phyloP scores from a whole-genome alignment of 2,329 filamentous ascomycete genomes.

The Pseudopyrenochaeta lycopersici region DNA sequence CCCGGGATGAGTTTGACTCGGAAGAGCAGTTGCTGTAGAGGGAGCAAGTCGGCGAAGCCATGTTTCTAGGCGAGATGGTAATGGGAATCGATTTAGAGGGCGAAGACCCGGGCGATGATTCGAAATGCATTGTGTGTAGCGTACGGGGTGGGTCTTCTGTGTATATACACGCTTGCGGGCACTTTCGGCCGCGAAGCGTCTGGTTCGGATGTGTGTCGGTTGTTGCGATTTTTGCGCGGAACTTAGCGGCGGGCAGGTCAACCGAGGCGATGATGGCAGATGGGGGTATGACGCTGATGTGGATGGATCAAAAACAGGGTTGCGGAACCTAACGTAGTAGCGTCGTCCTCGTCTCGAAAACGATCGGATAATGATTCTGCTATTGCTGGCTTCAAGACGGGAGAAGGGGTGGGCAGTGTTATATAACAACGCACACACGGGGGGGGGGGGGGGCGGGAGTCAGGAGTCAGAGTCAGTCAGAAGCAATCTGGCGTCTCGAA shows the following conservation, averaged over 20 bases:
- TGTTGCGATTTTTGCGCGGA: neutral
- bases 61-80: slow-evolving; percentile 44
- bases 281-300: slow-evolving; percentile 37
- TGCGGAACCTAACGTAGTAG: slow-evolving; percentile 25
- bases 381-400: slow-evolving; percentile 15
- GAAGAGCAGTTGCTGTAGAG: slow-evolving; percentile 48
- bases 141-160: slow-evolving; percentile 34
- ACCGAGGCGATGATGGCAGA: slow-evolving; percentile 38
- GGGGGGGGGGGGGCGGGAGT: too few species aligned
- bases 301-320: slow-evolving; percentile 26
- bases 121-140: slow-evolving; percentile 47
- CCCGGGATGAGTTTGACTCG: slow-evolving; percentile 37
- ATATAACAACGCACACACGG: slow-evolving; percentile 20
- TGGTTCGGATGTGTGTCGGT: slow-evolving; percentile 15
- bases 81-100: slow-evolving; percentile 51
- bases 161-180: slow-evolving; percentile 37
- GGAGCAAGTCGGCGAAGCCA: slow-evolving; percentile 47
- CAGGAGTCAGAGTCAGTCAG: slow-evolving; percentile 49
- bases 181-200: slow-evolving; percentile 29
- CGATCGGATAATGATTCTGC: slow-evolving; percentile 10
- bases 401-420: slow-evolving; percentile 11
- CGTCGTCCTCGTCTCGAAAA: slow-evolving; percentile 16
- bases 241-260: slow-evolving; percentile 35
- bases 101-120: slow-evolving; percentile 46
- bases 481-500: slow-evolving; percentile 45